Percentiles rank a stretch among this genome's conserved stretches.
Conservation (phyloP, 2,329 filamentous ascomycete species). For the Dendryphion nanum region DNA sequence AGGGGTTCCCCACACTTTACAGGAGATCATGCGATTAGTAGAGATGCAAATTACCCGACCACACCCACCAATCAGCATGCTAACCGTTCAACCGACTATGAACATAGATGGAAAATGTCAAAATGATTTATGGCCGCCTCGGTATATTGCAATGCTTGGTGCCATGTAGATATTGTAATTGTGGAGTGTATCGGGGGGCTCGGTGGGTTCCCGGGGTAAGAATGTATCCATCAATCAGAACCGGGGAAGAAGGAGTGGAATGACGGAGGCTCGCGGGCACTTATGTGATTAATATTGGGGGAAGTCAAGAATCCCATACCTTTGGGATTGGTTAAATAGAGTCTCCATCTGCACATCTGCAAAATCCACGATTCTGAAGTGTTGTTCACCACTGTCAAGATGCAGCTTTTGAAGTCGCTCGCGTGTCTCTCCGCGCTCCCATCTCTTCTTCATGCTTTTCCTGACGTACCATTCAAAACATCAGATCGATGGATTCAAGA, state of each 20-base stretch:
- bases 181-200: background rate
- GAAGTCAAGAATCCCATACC: background rate
- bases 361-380: too few relatives aligned
- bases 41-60: slow-evolving; percentile 3
- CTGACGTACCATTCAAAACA: slow-evolving; percentile 29
- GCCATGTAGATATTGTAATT: background rate
- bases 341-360: background rate
- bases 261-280: background rate
- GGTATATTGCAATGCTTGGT: background rate
- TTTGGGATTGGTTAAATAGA: background rate
- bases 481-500: slow-evolving; percentile 42
- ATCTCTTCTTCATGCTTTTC: slow-evolving; percentile 21
- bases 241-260: background rate
- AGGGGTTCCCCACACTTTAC: slow-evolving; percentile 7
- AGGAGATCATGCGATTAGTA: background rate
- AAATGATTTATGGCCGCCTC: background rate
- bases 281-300: slow-evolving; percentile 1
- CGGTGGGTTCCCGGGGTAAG: too few relatives aligned
- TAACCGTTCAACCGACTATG: background rate
- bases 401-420: slow-evolving; percentile 17
- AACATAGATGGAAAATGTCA: slow-evolving; percentile 1
- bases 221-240: slow-evolving; percentile 7
- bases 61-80: slow-evolving; percentile 2
- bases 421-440: slow-evolving; percentile 15
- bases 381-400: slow-evolving; percentile 5